These are phyloP conservation scores for Colletotrichum musae DNA, from an alignment of 2,329 filamentous ascomycete species.

Conservation along the genomic window DNA sequence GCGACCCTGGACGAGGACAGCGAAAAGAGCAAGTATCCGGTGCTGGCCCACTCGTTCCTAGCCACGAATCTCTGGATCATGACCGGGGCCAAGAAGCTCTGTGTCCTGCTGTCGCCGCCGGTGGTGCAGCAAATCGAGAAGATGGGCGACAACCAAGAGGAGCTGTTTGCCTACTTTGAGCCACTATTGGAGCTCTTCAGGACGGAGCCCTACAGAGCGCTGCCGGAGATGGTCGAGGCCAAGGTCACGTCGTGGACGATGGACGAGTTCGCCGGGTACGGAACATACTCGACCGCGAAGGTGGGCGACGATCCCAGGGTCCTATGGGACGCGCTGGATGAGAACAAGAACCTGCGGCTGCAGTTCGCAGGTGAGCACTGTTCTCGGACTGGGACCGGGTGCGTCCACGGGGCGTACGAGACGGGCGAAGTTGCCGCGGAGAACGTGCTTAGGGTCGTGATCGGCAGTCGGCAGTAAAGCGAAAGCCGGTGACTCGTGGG, in stretches of 20 bases:
- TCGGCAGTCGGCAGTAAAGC: background rate
- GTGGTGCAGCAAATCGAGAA: slow-evolving; percentile 7
- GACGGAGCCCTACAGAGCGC: background rate
- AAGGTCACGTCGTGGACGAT: slow-evolving; percentile 20
- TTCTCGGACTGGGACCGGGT: background rate
- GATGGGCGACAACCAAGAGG: background rate
- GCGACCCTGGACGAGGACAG: slow-evolving; percentile 10
- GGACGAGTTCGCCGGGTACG: slow-evolving; percentile 3
- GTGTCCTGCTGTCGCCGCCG: slow-evolving; percentile 11
- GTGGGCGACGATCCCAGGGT: slow-evolving; percentile 8
- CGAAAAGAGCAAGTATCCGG: slow-evolving; percentile 7
- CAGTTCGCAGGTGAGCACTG: slow-evolving; percentile 21
- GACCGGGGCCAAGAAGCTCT: slow-evolving; percentile 6
- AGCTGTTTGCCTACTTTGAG: slow-evolving; percentile 11
- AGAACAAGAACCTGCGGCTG: background rate
- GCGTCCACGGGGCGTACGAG: slow-evolving; percentile 16
- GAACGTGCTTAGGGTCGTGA: background rate
- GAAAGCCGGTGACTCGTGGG: background rate
- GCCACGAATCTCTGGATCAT: slow-evolving; percentile 19
- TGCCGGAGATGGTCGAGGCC: background rate
- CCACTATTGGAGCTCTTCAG: slow-evolving; percentile 9
- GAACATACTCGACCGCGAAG: slow-evolving; percentile 1
- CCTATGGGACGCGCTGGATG: slow-evolving; percentile 12
- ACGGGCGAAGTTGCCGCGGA: slow-evolving; percentile 16
- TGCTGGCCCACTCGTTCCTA: background rate